A percentile compares a stretch with the other conserved stretches of the same genome.
phyloP scores from a whole-genome alignment of 257 asterid species.

The Rehmannia glutinosa region DNA sequence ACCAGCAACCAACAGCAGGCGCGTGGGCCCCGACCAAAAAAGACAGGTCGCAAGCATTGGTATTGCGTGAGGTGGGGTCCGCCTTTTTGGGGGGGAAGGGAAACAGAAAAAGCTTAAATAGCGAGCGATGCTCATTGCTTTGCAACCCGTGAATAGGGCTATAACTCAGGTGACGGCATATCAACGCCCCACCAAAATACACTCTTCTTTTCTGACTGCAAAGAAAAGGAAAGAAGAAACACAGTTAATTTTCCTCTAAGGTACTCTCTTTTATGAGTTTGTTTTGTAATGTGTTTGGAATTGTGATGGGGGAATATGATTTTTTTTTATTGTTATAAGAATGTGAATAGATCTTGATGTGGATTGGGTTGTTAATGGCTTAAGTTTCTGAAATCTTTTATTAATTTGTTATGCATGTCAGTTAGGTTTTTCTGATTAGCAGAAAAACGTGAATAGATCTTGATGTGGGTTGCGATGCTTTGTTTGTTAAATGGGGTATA shows the following conservation, averaged over 20 bases:
- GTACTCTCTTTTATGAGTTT: background rate
- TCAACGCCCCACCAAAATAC: background rate
- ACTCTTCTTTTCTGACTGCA: background rate
- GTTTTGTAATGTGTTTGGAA: background rate
- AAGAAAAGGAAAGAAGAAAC: background rate
- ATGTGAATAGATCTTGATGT: conserved; percentile 26
- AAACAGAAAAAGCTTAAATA: conserved; percentile 17
- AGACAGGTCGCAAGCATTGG: background rate
- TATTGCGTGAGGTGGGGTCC: conserved; percentile 18
- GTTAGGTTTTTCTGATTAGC: background rate
- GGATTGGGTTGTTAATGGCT: no score
- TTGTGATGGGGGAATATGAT: background rate
- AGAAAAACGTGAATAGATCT: conserved; percentile 4
- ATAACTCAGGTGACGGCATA: background rate
- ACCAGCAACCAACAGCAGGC: background rate
- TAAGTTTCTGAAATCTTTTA: background rate
- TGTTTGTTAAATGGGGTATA: background rate
- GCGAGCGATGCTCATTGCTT: conserved; percentile 9
- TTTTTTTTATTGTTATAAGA: background rate
- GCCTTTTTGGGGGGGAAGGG: conserved; percentile 1
- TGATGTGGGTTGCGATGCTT: background rate
- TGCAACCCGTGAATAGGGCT: background rate
- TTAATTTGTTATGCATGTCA: conserved; percentile 2
- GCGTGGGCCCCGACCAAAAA: conserved; percentile 9
- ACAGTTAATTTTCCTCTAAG: conserved; percentile 6